phyloP scores from a whole-genome alignment of 2,329 filamentous ascomycete species.

The Cadophora sp. region DNA sequence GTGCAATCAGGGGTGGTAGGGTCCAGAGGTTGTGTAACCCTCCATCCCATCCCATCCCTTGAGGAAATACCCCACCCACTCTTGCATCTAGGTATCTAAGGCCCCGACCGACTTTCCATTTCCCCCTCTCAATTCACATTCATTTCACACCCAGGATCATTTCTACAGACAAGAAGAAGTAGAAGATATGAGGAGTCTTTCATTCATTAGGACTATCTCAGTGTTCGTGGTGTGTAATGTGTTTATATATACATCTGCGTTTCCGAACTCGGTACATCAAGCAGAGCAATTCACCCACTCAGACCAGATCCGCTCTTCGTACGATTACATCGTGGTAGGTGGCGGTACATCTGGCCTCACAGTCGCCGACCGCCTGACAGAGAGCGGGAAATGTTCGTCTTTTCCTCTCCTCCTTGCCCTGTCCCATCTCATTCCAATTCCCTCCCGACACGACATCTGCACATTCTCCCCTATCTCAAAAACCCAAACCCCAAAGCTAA shows the following conservation, averaged over 20 bases:
- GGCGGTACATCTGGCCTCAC: slow-evolving; percentile 54
- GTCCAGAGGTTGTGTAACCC: background rate
- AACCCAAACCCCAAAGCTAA: background rate
- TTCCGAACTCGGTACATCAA: background rate
- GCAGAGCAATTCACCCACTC: background rate
- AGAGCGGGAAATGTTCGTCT: slow-evolving; percentile 51
- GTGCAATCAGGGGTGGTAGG: background rate
- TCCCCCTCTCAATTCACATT: too few species aligned
- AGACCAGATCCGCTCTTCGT: background rate
- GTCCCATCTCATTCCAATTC: too few species aligned
- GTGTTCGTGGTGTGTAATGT: background rate
- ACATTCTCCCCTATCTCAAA: too few species aligned
- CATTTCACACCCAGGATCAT: too few species aligned
- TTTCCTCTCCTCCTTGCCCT: background rate
- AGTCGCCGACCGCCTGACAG: slow-evolving; percentile 55
- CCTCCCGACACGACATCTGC: too few species aligned
- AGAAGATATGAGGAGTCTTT: background rate
- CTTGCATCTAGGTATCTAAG: background rate
- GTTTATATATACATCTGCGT: background rate
- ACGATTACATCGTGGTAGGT: slow-evolving; percentile 54
- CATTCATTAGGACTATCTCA: background rate
- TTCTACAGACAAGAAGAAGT: too few species aligned
- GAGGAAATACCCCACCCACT: background rate
- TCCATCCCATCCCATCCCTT: background rate
- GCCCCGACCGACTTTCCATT: too few species aligned